A percentile compares a stretch with the other conserved stretches of the same genome.
phyloP scores from a whole-genome alignment of 2,329 filamentous ascomycete species.

The Lachnellula hyalina region DNA sequence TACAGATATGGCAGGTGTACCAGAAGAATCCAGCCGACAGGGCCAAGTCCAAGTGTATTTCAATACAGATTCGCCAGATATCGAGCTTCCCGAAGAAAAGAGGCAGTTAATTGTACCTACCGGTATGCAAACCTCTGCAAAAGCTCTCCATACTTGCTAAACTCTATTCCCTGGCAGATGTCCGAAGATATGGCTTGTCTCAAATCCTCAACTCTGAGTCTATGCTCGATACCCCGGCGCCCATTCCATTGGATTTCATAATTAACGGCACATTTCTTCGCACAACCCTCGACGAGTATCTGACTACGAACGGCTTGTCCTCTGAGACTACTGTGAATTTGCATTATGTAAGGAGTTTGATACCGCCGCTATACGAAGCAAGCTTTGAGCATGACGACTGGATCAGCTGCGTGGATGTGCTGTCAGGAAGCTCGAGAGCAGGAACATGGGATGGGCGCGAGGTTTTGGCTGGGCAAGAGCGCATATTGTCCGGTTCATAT shows the following conservation, averaged over 20 bases:
- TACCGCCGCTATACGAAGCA: conserved; percentile 82
- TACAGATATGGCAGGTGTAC: conserved; percentile 19
- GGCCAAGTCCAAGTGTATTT: conserved; percentile 63
- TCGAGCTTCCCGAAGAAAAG: conserved; percentile 58
- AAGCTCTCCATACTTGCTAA: conserved; percentile 2
- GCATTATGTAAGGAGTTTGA: conserved; percentile 87
- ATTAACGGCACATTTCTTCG: conserved; percentile 90
- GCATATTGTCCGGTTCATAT: conserved; percentile 88
- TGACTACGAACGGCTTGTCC: conserved; percentile 79
- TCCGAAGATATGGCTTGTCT: conserved; percentile 65
- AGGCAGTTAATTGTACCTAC: conserved; percentile 58
- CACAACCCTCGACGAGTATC: conserved; percentile 84
- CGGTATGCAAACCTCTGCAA: conserved; percentile 35
- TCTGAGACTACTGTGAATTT: conserved; percentile 81
- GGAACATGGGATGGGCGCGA: conserved; percentile 49
- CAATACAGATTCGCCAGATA: conserved; percentile 56
- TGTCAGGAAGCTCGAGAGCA: conserved; percentile 61
- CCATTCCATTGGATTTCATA: conserved; percentile 87
- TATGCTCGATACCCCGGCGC: conserved; percentile 59
- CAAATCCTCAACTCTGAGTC: conserved; percentile 67
- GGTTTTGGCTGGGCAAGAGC: conserved; percentile 53
- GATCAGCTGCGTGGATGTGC: conserved; percentile 81
- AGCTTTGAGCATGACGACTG: conserved; percentile 98
- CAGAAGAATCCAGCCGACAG: conserved; percentile 12
- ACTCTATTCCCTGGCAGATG: conserved; percentile 39